These are phyloP conservation scores for Lipomyces starkeyi DNA, from an alignment of 805 yeast species.

Conservation along the genomic window DNA sequence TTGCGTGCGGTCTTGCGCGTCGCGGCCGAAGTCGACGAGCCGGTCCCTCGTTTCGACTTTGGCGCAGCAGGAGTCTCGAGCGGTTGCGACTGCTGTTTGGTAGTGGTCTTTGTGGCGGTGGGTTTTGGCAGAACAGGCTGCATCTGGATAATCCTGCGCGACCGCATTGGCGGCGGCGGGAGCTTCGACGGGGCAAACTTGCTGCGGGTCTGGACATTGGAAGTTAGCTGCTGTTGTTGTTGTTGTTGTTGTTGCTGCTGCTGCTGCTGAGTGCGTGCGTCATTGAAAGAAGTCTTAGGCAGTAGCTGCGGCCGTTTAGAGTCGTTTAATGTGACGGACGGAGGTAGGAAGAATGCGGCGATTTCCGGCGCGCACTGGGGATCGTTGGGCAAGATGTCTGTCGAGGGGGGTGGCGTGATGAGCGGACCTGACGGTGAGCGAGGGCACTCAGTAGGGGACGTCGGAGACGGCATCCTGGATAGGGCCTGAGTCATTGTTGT, in stretches of 20 bases:
- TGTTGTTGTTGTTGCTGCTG: constrained; percentile 3
- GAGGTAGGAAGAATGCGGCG: constrained; percentile 29
- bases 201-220: constrained; percentile 5
- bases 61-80: not conserved
- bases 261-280: constrained; percentile 1
- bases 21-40: constrained; percentile 26
- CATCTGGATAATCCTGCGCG: constrained; percentile 37
- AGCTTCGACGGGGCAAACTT: constrained; percentile 22
- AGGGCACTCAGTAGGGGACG: not conserved
- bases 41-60: constrained; percentile 12
- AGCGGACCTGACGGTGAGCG: constrained; percentile 13
- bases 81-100: not conserved
- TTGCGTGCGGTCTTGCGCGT: constrained; percentile 54
- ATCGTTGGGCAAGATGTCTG: constrained; percentile 34
- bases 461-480: not conserved
- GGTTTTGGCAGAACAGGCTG: constrained; percentile 37
- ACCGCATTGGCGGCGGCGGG: constrained; percentile 38
- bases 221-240: not conserved
- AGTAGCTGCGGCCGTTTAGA: not conserved
- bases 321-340: constrained; percentile 16
- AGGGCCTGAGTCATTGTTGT: not conserved
- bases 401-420: constrained; percentile 38
- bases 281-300: constrained; percentile 1
- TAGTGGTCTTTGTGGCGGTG: constrained; percentile 11
- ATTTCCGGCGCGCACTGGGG: constrained; percentile 24